These are phyloP conservation scores for Linaria vulgaris DNA, from an alignment of 257 asterid species.

Conservation along the genomic window DNA sequence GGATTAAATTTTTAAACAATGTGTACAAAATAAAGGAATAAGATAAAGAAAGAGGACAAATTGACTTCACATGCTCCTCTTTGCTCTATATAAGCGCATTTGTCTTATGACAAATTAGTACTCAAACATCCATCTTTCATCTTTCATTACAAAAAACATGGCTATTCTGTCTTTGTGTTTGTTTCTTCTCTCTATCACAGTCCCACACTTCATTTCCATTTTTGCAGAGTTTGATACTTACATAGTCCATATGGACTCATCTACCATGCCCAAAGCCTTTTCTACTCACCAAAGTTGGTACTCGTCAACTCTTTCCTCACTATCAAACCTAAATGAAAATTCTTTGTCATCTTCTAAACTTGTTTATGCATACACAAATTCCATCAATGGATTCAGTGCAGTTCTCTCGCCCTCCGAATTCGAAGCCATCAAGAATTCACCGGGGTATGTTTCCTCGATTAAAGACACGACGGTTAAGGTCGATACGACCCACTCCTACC, in stretches of 20 bases:
- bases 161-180: neutral
- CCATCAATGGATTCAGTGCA: constrained; percentile 55
- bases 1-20: too few relatives aligned
- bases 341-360: constrained; percentile 27
- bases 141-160: neutral
- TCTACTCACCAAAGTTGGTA: constrained; percentile 43
- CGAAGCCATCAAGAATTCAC: constrained; percentile 20
- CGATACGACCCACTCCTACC: constrained; percentile 49
- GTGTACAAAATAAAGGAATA: too few relatives aligned
- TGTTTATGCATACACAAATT: constrained; percentile 43
- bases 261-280: constrained; percentile 48
- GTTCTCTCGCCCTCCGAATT: constrained; percentile 34
- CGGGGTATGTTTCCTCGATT: constrained; percentile 38
- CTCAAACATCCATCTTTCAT: neutral
- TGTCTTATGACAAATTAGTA: too few relatives aligned
- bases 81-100: too few relatives aligned
- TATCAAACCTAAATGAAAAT: constrained; percentile 11
- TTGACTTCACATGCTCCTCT: too few relatives aligned
- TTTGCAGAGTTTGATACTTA: constrained; percentile 35
- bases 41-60: too few relatives aligned
- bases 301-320: constrained; percentile 33
- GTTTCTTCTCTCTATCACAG: neutral
- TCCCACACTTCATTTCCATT: neutral
- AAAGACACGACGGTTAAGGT: constrained; percentile 32
- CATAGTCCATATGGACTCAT: constrained; percentile 48